A percentile compares a stretch with the other conserved stretches of the same genome.
Evolutionary conservation across 768 basidiomycete genomes (phyloP).

Genomic region (Artomyces pyxidatus): DNA sequence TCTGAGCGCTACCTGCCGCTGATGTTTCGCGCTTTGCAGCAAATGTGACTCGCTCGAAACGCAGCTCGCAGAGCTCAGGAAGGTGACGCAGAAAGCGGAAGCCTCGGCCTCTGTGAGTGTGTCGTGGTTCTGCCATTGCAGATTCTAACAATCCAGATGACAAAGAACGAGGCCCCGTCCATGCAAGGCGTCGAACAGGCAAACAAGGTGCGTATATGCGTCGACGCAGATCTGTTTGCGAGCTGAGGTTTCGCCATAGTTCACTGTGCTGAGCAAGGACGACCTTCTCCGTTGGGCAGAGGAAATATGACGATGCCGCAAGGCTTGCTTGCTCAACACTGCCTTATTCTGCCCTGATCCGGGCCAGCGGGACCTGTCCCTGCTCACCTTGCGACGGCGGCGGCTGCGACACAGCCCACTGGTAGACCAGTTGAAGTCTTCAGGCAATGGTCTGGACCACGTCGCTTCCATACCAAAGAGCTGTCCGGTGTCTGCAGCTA

Average conservation of each 20-base stretch:
- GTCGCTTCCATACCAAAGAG: too few species aligned
- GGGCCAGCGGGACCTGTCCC: too few species aligned
- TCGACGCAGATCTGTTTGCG: neutral
- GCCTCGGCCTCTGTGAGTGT: conserved; percentile 12
- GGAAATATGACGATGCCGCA: conserved; percentile 30
- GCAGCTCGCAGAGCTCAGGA: conserved; percentile 49
- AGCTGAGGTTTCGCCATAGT: neutral
- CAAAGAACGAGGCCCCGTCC: neutral
- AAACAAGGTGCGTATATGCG: neutral
- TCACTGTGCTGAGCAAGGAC: conserved; percentile 28
- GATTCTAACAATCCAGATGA: neutral
- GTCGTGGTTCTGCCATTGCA: too few species aligned
- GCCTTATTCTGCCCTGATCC: too few species aligned
- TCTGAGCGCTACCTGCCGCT: neutral
- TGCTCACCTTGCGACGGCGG: too few species aligned
- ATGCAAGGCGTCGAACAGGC: neutral
- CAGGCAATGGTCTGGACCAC: too few species aligned
- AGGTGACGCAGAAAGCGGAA: conserved; percentile 4
- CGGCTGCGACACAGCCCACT: too few species aligned
- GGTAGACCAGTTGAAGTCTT: too few species aligned
- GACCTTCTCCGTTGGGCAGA: conserved; percentile 57
- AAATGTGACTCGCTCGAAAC: conserved; percentile 67
- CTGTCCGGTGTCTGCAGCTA: too few species aligned
- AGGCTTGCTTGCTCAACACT: too few species aligned
- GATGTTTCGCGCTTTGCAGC: conserved; percentile 25